Conservation (phyloP, 352 stramenopile species). For the Pythium dissimile region DNA sequence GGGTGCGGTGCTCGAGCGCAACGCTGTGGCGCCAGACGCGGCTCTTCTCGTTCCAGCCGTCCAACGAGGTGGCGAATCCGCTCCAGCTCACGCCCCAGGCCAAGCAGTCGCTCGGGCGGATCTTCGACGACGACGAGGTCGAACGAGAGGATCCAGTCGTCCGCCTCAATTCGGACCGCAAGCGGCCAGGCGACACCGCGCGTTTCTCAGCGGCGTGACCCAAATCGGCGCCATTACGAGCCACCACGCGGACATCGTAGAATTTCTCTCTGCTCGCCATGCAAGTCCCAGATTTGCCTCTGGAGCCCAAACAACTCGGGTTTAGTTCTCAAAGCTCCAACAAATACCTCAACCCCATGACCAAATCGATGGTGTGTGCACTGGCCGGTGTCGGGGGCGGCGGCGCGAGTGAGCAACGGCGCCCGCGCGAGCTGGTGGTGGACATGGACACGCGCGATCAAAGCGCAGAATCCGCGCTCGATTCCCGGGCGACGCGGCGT, state of each 20-base stretch:
- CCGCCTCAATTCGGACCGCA: not conserved
- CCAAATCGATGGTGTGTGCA: too few species aligned
- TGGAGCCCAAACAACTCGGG: too few species aligned
- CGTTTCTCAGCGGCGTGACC: slow-evolving; percentile 14
- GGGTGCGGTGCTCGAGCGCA: slow-evolving; percentile 40
- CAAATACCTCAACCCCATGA: too few species aligned
- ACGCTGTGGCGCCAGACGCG: slow-evolving; percentile 44
- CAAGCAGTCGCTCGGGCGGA: slow-evolving; percentile 13
- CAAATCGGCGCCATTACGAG: slow-evolving; percentile 17
- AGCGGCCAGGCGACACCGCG: not conserved
- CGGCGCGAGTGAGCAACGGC: too few species aligned
- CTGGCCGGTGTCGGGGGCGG: too few species aligned
- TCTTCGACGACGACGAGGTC: slow-evolving; percentile 17
- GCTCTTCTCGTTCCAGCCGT: slow-evolving; percentile 35
- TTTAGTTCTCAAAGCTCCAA: too few species aligned
- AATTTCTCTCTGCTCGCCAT: not conserved
- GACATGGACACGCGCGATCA: too few species aligned
- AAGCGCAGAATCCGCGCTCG: too few species aligned
- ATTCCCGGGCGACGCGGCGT: too few species aligned
- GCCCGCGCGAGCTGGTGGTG: too few species aligned
- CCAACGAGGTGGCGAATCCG: not conserved
- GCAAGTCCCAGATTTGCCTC: too few species aligned
- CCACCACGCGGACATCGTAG: slow-evolving; percentile 8
- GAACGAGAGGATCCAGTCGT: not conserved
- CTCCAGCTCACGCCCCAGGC: slow-evolving; percentile 16